phyloP scores from a whole-genome alignment of 139 green algal genomes.

The Zygnema circumcarinatum region DNA sequence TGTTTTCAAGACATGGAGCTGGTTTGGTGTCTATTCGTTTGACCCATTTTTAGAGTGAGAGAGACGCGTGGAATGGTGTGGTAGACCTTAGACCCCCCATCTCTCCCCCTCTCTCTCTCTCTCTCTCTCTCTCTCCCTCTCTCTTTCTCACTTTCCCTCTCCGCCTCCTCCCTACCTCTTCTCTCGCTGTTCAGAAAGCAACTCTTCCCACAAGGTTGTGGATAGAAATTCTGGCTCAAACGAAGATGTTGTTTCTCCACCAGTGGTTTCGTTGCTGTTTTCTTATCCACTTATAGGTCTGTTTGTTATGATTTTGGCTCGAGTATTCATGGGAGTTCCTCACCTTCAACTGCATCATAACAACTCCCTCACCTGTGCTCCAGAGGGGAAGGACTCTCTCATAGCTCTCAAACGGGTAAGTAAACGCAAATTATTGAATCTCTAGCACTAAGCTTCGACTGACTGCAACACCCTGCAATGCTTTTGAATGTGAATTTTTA shows the following conservation, averaged over 20 bases:
- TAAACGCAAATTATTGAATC: not conserved
- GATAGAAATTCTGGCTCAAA: not conserved
- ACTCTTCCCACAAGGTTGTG: not conserved
- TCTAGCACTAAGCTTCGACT: not conserved
- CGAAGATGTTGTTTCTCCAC: not conserved
- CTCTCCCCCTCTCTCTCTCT: not conserved
- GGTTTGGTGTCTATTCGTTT: too few relatives aligned
- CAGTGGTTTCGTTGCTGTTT: not conserved
- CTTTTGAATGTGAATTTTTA: not conserved
- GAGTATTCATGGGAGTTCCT: not conserved
- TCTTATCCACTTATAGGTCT: not conserved
- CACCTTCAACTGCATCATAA: not conserved
- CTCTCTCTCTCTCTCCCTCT: not conserved
- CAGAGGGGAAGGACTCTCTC: not conserved
- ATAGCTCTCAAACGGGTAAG: not conserved
- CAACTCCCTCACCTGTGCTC: not conserved
- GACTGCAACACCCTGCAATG: not conserved
- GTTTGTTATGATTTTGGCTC: not conserved
- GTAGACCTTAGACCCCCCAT: not conserved
- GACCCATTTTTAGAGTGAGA: too few relatives aligned
- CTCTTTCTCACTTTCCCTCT: not conserved
- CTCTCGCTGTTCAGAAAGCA: not conserved
- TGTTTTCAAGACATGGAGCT: not conserved
- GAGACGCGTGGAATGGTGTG: not conserved
- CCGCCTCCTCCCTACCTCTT: not conserved